Evolutionary conservation across 345 rosid species (phyloP), one percentile per base, ranked within the genome.

Genomic region (Populus deltoides): DNA sequence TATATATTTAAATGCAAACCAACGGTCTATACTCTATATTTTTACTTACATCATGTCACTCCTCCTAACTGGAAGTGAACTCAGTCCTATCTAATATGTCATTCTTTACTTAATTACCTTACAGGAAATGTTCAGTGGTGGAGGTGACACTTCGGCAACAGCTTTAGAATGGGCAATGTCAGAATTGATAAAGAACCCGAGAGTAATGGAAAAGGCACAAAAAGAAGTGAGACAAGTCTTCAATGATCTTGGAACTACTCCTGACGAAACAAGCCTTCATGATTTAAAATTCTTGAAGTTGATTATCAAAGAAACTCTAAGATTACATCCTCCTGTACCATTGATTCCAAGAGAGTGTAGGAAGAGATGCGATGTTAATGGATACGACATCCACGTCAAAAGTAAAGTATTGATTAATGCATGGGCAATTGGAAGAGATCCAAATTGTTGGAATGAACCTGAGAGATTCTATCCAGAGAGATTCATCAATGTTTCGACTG

Each of bases 401-500:
- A 66, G 76, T 22, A 77, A 7, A 67, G 77, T 76, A 1, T 11
- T 83, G 4, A 72, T 80, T n/a, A 77, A 77, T 20, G 63, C 33
- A 6, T 77, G 76, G 76, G 81, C 72, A 12, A 73, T 75, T 5
- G 63, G 73, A 55, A 82, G 79, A 20, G 81, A 82, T 75, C 77
- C 81, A 0, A 7, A 1, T 10, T 53, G 49, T 18, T 82, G 81
- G 81, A 65, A 16, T 6, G 69, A 82, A 13, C 39, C 81, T 10
- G 84, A 82, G 3, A 75, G 17, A 15, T 78, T 75, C 59, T 6
- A 7, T 11, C 80, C 82, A 0, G 85, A 79, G 69, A 78, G 85
- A 45, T 82, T 82, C 29, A n/a, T 65, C 0, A 55, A 79, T 17
- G 43, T 47, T 36, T 31, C 70, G 4, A 18, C 74, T 35, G 87